Conservation (phyloP, 345 rosid genomes). For the Syzygium aromaticum region DNA sequence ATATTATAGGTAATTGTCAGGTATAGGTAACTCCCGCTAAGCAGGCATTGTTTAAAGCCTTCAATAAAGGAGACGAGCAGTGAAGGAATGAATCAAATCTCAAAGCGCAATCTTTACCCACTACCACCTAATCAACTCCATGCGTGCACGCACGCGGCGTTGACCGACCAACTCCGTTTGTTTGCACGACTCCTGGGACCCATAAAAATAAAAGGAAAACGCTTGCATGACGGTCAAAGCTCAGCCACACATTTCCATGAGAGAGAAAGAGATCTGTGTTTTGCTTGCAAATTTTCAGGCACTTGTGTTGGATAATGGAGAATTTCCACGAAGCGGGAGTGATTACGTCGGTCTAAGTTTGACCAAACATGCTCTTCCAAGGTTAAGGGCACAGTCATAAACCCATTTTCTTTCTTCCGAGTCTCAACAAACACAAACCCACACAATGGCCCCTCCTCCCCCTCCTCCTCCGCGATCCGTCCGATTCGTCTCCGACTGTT, state of each 20-base stretch:
- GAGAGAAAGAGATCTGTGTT: no score
- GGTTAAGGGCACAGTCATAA: background rate
- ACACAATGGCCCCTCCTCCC: background rate
- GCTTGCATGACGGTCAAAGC: no score
- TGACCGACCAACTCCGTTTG: background rate
- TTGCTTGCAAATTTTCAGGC: no score
- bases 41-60: no score
- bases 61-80: no score
- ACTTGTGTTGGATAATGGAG: no score
- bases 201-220: background rate
- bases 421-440: background rate
- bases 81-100: no score
- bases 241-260: no score
- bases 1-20: no score
- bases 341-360: background rate
- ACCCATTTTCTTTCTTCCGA: background rate
- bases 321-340: no score
- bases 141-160: background rate
- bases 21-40: no score
- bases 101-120: background rate
- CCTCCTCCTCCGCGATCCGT: background rate
- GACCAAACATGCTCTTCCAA: background rate
- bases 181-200: background rate
- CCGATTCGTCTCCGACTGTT: slow-evolving; percentile 33
- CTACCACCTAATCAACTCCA: background rate